Conservation (phyloP, 2,329 filamentous ascomycete genomes). For the Huntiella moniliformis region DNA sequence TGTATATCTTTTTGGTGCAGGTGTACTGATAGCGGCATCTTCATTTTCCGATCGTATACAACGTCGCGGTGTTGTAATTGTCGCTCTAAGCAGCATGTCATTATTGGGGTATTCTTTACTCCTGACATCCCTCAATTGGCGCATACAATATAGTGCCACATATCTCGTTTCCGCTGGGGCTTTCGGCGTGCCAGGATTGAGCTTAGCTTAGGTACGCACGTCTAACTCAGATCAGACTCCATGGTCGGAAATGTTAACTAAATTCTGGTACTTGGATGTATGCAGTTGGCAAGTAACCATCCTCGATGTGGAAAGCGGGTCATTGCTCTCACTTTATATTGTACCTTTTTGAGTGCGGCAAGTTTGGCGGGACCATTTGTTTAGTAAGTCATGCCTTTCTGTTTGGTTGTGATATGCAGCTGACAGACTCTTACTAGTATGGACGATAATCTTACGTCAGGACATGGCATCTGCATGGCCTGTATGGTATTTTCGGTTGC, state of each 20-base stretch:
- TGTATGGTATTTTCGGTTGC: not conserved
- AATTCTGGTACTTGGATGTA: not conserved
- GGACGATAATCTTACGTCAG: too few species aligned
- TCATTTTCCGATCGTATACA: conserved; percentile 2
- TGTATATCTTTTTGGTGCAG: not conserved
- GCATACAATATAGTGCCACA: not conserved
- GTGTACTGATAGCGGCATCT: not conserved
- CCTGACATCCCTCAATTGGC: not conserved
- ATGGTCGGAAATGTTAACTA: too few species aligned
- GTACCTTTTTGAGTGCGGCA: not conserved
- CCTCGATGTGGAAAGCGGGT: not conserved
- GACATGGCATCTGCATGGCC: not conserved
- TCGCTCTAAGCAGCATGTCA: not conserved
- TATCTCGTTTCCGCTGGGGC: not conserved
- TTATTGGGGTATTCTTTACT: not conserved
- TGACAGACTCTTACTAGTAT: not conserved
- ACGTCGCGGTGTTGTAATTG: not conserved
- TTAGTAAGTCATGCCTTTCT: not conserved
- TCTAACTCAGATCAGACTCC: not conserved
- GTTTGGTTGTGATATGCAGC: not conserved
- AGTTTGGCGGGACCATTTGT: not conserved
- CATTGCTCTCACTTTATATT: not conserved
- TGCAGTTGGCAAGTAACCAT: not conserved
- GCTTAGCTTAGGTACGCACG: not conserved
- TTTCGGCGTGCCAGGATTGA: not conserved